Evolutionary conservation across 2,329 filamentous ascomycete genomes (phyloP).

Genomic region (Colletotrichum musicola): DNA sequence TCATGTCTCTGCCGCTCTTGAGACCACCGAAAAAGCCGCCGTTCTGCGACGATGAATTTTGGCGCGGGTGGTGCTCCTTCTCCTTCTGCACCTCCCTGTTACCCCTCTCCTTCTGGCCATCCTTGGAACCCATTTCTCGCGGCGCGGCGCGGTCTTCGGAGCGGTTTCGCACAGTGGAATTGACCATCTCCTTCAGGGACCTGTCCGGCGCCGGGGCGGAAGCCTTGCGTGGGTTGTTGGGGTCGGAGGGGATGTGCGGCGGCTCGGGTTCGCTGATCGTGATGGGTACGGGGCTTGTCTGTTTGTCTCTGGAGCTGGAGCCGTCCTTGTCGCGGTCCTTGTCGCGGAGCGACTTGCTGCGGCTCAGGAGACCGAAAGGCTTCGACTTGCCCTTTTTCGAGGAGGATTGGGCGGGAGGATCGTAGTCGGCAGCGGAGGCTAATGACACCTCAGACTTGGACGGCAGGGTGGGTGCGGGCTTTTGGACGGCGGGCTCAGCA

Average conservation of each 20-base stretch:
- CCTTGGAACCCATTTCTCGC: constrained; percentile 60
- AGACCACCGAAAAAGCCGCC: constrained; percentile 80
- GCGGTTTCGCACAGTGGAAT: constrained; percentile 74
- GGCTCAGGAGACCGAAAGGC: constrained; percentile 65
- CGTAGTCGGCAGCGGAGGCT: constrained; percentile 62
- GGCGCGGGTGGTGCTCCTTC: constrained; percentile 53
- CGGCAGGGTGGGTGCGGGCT: constrained; percentile 55
- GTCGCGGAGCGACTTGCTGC: constrained; percentile 65
- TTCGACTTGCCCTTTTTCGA: constrained; percentile 66
- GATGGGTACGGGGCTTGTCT: constrained; percentile 43
- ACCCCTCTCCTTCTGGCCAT: constrained; percentile 61
- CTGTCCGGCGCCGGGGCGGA: constrained; percentile 75
- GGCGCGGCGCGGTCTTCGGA: constrained; percentile 75
- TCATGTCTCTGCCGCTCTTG: constrained; percentile 81
- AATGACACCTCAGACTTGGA: constrained; percentile 67
- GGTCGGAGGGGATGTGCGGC: constrained; percentile 46
- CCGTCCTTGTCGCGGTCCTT: constrained; percentile 57
- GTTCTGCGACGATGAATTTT: constrained; percentile 67
- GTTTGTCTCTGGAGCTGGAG: constrained; percentile 51
- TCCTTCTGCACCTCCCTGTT: constrained; percentile 40
- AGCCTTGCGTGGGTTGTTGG: constrained; percentile 65
- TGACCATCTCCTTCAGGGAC: constrained; percentile 76
- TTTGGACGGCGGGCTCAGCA: constrained; percentile 52
- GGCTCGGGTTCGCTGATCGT: constrained; percentile 53
- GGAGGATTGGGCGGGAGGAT: constrained; percentile 47